phyloP scores from a whole-genome alignment of 345 rosid genomes.

The Lepidium africanum region DNA sequence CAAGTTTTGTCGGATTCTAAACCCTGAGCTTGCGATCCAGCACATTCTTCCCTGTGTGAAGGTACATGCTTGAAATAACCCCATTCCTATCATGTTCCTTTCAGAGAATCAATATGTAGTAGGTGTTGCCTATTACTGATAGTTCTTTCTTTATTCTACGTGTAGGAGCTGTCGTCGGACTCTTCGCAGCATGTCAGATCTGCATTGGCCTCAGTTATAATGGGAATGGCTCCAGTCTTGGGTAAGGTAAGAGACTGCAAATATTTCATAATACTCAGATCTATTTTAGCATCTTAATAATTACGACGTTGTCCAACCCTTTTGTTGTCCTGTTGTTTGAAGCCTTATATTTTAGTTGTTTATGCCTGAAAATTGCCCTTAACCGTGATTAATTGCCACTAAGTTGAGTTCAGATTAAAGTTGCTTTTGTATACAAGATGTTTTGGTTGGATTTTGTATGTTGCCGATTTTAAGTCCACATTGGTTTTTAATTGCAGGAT shows the following conservation, averaged over 20 bases:
- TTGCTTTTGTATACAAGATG: neutral
- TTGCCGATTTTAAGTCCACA: neutral
- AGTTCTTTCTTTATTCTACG: neutral
- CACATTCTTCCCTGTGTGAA: slow-evolving; percentile 92
- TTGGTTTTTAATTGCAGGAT: slow-evolving; percentile 40
- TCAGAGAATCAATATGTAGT: neutral
- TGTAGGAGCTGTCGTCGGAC: slow-evolving; percentile 89
- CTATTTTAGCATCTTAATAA: neutral
- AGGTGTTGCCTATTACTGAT: neutral
- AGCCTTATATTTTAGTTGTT: neutral
- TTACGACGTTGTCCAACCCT: neutral
- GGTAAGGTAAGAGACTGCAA: slow-evolving; percentile 40
- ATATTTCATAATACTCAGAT: slow-evolving; percentile 26
- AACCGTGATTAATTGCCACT: neutral
- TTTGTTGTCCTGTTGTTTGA: neutral
- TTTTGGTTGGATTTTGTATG: neutral
- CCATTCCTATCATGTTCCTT: neutral
- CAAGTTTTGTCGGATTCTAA: slow-evolving; percentile 85
- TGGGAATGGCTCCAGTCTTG: slow-evolving; percentile 97
- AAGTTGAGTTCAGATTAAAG: neutral
- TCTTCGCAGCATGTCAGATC: slow-evolving; percentile 98
- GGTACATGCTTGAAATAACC: slow-evolving; percentile 33
- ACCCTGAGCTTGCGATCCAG: slow-evolving; percentile 80
- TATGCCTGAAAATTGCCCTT: neutral
- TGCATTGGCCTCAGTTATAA: slow-evolving; percentile 95